These are phyloP conservation scores for Trypanosoma congolense DNA, from an alignment of 208 protist genomes.

Conservation along the genomic window DNA sequence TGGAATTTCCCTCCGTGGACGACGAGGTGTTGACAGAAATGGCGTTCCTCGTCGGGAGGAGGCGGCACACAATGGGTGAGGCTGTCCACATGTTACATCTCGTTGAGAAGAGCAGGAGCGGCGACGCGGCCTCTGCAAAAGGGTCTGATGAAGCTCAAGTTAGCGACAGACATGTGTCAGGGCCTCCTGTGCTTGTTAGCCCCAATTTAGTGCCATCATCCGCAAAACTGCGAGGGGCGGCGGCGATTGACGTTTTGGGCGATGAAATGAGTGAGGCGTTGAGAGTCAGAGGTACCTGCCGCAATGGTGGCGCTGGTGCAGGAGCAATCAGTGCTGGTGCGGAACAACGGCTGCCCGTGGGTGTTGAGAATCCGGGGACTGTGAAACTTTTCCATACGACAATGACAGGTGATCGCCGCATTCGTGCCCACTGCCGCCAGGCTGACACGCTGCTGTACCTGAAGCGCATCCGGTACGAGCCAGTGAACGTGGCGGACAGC, in stretches of 20 bases:
- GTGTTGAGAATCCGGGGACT: neutral
- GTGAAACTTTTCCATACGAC: conserved; percentile 62
- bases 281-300: too few species aligned
- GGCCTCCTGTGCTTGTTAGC: too few species aligned
- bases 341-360: neutral
- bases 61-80: conserved; percentile 52
- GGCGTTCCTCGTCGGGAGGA: conserved; percentile 41
- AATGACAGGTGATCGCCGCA: conserved; percentile 55
- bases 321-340: too few species aligned
- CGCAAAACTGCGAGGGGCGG: too few species aligned
- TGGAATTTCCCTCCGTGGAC: conserved; percentile 41
- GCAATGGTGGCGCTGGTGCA: too few species aligned
- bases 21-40: conserved; percentile 32
- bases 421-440: conserved; percentile 44
- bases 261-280: too few species aligned
- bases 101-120: conserved; percentile 5
- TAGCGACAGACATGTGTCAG: too few species aligned
- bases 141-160: neutral
- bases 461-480: conserved; percentile 60
- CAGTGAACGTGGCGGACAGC: conserved; percentile 66
- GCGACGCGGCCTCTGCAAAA: neutral
- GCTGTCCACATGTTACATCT: conserved; percentile 31
- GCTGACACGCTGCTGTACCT: conserved; percentile 60
- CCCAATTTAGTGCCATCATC: too few species aligned
- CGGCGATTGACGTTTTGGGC: too few species aligned